These are phyloP conservation scores for Sisymbrium altissimum DNA, from an alignment of 345 rosid genomes.

Conservation along the genomic window DNA sequence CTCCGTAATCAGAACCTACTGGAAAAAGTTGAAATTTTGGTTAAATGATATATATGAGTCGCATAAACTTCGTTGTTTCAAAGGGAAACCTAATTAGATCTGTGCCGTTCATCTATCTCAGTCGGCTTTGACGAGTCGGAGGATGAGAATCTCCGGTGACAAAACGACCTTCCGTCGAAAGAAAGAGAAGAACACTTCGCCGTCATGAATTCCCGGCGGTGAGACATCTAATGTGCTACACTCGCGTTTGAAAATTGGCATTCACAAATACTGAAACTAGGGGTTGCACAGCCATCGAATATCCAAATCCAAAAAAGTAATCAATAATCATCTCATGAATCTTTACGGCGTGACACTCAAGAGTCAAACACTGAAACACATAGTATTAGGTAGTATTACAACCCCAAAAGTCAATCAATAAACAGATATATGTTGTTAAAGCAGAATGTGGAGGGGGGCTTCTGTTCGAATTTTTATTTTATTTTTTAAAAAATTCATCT, in stretches of 20 bases:
- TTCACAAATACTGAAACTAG: not conserved
- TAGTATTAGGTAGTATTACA: too few species aligned
- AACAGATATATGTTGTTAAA: too few species aligned
- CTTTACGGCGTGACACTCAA: not conserved
- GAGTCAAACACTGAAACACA: not conserved
- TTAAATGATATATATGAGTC: not conserved
- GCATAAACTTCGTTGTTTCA: not conserved
- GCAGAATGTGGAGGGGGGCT: too few species aligned
- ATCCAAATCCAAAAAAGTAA: not conserved
- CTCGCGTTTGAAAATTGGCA: not conserved
- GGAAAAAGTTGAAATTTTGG: not conserved
- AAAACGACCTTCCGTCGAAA: not conserved
- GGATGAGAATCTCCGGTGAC: not conserved
- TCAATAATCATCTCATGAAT: too few species aligned
- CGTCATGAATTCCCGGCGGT: not conserved
- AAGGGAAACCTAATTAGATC: not conserved
- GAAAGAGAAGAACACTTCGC: not conserved
- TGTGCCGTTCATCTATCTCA: not conserved
- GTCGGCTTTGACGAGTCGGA: not conserved
- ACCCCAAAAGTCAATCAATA: too few species aligned
- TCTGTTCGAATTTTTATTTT: too few species aligned
- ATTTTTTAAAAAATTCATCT: too few species aligned
- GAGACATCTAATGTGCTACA: not conserved
- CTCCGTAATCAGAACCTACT: not conserved
- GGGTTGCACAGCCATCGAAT: not conserved